Evolutionary conservation across 2,329 filamentous ascomycete genomes (phyloP), one percentile per base, ranked within the genome.

Genomic region (Beauveria bassiana): DNA sequence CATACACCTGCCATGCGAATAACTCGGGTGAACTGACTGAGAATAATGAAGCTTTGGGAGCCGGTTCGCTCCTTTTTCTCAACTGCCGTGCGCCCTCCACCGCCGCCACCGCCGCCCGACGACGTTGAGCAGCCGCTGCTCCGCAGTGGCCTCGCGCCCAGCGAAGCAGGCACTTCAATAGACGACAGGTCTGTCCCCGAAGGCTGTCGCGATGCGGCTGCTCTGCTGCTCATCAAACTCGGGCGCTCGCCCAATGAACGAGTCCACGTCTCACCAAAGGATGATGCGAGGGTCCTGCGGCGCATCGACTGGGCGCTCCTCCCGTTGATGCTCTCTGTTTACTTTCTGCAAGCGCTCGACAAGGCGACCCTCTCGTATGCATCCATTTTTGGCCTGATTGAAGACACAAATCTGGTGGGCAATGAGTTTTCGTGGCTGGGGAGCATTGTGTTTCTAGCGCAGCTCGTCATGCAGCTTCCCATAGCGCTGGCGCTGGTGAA

Each of bases 291-390:
- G 40, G 68, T 75, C 52, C 69, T 76, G 9, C 69, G 74, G 6
- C 70, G 69, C 43, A 78, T 78, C 63, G 77, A 79, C 66, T 61
- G 71, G 28, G 73, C 65, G 9, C 70, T 79, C 26, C 70, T 78
- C 8, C 71, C 74, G 1, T 69, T 79, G 56, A 80, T 88, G 62
- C 74, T 87, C 12, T 77, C 78, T 7, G 82, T 86, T 22, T 88
- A 87, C 71, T 86, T 84, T 67, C 76, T 87, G 0, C 85, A 88
- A 65, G 80, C 79, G 12, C 75, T 87, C 6, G 85, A 87, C 73
- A 88, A 88, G 70, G 80, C 83, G 0, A 84, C 83, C 0, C 74
- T 87, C 73, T 74, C 72, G 2, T 88, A 87, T 66, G 83, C 83
- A 3, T 86, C 84, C 0, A 81, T 87, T 12, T 87, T 87, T 65